Conservation (phyloP, 2,329 filamentous ascomycete genomes). For the Emergomyces pasteurianus region DNA sequence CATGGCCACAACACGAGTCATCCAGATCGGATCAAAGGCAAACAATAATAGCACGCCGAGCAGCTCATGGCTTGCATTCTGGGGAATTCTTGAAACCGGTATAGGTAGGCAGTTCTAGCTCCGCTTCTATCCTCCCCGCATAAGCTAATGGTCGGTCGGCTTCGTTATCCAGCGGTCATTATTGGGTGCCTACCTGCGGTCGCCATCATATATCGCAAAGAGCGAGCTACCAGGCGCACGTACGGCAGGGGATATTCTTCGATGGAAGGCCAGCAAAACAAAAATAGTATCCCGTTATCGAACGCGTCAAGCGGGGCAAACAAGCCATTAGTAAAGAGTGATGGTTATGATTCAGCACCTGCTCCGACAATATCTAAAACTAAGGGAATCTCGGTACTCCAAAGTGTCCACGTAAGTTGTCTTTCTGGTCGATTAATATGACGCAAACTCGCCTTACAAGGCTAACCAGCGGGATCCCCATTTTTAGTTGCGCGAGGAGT, state of each 20-base stretch:
- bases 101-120: constrained; percentile 17
- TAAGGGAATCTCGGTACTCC: constrained; percentile 1
- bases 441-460: neutral
- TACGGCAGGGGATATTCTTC: neutral
- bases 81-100: constrained; percentile 25
- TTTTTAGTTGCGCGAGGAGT: neutral
- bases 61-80: constrained; percentile 26
- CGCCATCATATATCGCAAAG: constrained; percentile 3
- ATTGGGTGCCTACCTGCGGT: constrained; percentile 2
- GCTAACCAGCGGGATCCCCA: neutral
- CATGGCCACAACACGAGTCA: constrained; percentile 18
- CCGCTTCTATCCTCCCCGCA: neutral
- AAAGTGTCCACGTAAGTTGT: neutral
- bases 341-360: neutral
- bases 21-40: constrained; percentile 20
- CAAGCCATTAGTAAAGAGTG: neutral
- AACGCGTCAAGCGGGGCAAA: neutral
- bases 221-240: neutral
- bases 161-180: constrained; percentile 2
- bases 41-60: constrained; percentile 18
- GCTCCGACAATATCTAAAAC: neutral
- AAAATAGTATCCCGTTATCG: constrained; percentile 2
- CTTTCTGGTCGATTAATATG: neutral
- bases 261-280: neutral
- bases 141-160: neutral